These are phyloP conservation scores for Trichodelitschia bisporula DNA, from an alignment of 495 filamentous ascomycete species.

Conservation along the genomic window DNA sequence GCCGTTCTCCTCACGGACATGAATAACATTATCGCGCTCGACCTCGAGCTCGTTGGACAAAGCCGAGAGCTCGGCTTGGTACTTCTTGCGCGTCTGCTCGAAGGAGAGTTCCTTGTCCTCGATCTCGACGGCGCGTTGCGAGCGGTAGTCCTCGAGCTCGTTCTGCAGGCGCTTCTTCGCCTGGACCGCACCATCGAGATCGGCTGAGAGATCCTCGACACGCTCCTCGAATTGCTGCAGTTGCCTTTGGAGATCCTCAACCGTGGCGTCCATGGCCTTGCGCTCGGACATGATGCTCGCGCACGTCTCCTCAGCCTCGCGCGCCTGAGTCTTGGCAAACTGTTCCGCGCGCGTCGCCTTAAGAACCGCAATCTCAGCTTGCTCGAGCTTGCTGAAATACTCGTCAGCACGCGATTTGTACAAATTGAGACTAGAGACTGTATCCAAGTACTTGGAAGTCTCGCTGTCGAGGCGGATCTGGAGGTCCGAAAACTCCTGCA, in stretches of 20 bases:
- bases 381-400: conserved; percentile 93
- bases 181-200: conserved; percentile 65
- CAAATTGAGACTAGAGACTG: conserved; percentile 56
- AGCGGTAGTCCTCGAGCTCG: conserved; percentile 92
- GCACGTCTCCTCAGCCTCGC: conserved; percentile 76
- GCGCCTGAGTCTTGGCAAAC: conserved; percentile 70
- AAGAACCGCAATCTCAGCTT: conserved; percentile 84
- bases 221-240: conserved; percentile 75
- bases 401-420: conserved; percentile 91
- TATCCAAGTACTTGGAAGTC: conserved; percentile 59
- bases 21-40: conserved; percentile 63
- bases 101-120: conserved; percentile 91
- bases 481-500: conserved; percentile 81
- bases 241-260: conserved; percentile 79
- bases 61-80: conserved; percentile 74
- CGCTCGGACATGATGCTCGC: conserved; percentile 80
- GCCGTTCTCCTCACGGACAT: conserved; percentile 30
- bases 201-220: conserved; percentile 76
- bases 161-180: conserved; percentile 90
- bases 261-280: conserved; percentile 62
- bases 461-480: conserved; percentile 86
- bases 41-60: conserved; percentile 81
- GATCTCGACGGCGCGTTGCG: conserved; percentile 80
- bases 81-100: conserved; percentile 95
- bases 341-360: conserved; percentile 83